A percentile compares a stretch with the other conserved stretches of the same genome.
Evolutionary conservation across 495 filamentous ascomycete genomes (phyloP).

Genomic region (Aspergillus avenaceus): DNA sequence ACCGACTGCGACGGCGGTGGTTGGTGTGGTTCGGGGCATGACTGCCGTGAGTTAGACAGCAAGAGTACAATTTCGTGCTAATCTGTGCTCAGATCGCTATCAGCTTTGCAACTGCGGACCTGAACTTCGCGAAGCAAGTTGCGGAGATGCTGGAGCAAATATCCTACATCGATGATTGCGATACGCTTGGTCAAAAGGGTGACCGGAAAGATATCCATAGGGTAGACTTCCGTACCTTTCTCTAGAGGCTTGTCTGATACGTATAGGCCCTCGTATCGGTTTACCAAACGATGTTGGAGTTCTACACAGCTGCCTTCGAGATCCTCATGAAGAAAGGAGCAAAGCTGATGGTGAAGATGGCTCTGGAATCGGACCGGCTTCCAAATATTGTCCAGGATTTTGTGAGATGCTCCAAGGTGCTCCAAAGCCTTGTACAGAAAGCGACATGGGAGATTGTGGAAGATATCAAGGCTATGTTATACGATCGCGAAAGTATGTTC

Average conservation of each 20-base stretch:
- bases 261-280: neutral
- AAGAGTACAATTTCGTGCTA: too few relatives aligned
- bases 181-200: too few relatives aligned
- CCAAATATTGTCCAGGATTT: neutral
- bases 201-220: conserved; percentile 17
- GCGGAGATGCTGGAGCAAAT: too few relatives aligned
- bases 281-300: conserved; percentile 2
- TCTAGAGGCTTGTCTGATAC: neutral
- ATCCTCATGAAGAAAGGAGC: conserved; percentile 1
- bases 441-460: neutral
- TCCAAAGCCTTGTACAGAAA: neutral
- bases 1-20: too few relatives aligned
- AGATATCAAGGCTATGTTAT: conserved; percentile 15
- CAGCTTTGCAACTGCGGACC: too few relatives aligned
- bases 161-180: too few relatives aligned
- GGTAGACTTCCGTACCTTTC: conserved; percentile 1
- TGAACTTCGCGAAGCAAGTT: too few relatives aligned
- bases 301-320: neutral
- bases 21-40: too few relatives aligned
- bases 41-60: too few relatives aligned
- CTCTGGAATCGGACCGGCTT: neutral
- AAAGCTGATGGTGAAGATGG: neutral
- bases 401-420: neutral
- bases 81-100: too few relatives aligned
- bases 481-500: conserved; percentile 21